A percentile compares a stretch with the other conserved stretches of the same genome.
phyloP scores from a whole-genome alignment of 805 yeast species.

The Pichia ethanolica region DNA sequence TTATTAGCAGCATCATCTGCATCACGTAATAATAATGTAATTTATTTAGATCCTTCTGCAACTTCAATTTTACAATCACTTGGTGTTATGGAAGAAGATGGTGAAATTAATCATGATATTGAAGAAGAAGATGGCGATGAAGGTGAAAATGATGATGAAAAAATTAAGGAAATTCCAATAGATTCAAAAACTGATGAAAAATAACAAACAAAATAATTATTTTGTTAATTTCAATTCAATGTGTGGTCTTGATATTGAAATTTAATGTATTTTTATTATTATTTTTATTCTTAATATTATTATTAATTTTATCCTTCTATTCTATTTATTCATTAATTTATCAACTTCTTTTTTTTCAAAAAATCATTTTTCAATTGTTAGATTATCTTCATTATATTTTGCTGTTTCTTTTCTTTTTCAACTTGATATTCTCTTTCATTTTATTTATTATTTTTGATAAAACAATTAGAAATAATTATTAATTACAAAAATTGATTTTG shows the following conservation, averaged over 20 bases:
- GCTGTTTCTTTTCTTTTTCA: too few species aligned
- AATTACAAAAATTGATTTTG: background rate
- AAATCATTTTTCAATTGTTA: too few species aligned
- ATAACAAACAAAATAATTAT: too few species aligned
- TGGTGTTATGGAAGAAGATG: slow-evolving; percentile 33
- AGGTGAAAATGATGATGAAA: slow-evolving; percentile 13
- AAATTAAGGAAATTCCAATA: slow-evolving; percentile 9
- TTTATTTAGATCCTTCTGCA: slow-evolving; percentile 57
- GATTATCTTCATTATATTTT: too few species aligned
- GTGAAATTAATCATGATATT: slow-evolving; percentile 22
- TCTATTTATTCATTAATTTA: too few species aligned
- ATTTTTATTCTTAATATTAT: background rate
- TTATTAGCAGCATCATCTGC: slow-evolving; percentile 36
- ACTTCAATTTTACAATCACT: slow-evolving; percentile 53
- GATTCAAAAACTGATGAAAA: background rate
- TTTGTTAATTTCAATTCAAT: too few species aligned
- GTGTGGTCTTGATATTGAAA: too few species aligned
- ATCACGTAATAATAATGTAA: slow-evolving; percentile 55
- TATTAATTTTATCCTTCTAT: background rate
- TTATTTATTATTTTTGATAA: too few species aligned
- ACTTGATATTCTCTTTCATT: too few species aligned
- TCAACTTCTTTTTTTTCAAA: too few species aligned
- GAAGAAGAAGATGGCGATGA: slow-evolving; percentile 21
- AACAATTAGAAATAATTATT: too few species aligned
- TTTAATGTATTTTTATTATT: background rate